Evolutionary conservation across 164 flowering plant genomes (phyloP).

Genomic region (Vitis cinerea): DNA sequence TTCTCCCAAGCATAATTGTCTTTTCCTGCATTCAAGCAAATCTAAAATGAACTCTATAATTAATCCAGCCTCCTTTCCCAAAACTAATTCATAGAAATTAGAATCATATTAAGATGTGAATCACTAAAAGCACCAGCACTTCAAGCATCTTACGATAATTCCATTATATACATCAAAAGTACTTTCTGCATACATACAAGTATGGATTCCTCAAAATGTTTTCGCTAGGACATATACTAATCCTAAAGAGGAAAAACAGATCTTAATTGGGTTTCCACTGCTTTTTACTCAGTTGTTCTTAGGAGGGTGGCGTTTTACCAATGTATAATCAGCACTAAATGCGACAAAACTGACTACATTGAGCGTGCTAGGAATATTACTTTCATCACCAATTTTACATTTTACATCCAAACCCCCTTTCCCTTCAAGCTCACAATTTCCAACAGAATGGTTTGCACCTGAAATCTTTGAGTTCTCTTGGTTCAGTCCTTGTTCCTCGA

Average conservation of each 20-base stretch:
- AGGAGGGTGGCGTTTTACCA: conserved; percentile 23
- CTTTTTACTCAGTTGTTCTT: conserved; percentile 21
- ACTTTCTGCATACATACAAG: neutral
- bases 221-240: neutral
- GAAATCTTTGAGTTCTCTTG: conserved; percentile 14
- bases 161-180: neutral
- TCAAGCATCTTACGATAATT: neutral
- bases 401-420: conserved; percentile 10
- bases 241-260: neutral
- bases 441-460: conserved; percentile 28
- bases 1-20: conserved; percentile 14
- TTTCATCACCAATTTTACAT: conserved; percentile 4
- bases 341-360: conserved; percentile 15
- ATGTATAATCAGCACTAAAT: conserved; percentile 26
- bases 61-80: neutral
- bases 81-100: too few species aligned
- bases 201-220: neutral
- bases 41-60: conserved; percentile 5
- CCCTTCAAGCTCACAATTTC: conserved; percentile 13
- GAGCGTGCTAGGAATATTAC: neutral
- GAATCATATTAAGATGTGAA: neutral
- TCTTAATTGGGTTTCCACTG: too few species aligned
- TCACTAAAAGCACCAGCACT: conserved; percentile 3
- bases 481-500: neutral
- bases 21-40: conserved; percentile 35